Evolutionary conservation across 345 rosid genomes (phyloP).

Genomic region (Camelina laxa): DNA sequence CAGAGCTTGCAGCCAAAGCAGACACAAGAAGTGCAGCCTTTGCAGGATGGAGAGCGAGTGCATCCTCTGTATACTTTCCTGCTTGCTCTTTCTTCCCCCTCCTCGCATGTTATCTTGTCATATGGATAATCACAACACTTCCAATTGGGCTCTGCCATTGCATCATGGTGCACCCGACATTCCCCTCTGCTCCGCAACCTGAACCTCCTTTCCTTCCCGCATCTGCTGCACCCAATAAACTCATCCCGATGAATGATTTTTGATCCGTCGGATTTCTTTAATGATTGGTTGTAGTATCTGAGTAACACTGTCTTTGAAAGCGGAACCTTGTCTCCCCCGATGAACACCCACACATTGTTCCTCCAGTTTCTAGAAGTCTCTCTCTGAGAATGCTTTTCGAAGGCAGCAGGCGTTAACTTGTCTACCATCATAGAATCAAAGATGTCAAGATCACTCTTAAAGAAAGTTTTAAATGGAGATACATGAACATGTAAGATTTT

Average conservation of each 20-base stretch:
- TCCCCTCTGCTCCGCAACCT: conserved; percentile 77
- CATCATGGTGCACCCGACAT: conserved; percentile 87
- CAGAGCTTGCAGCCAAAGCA: conserved; percentile 94
- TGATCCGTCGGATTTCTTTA: conserved; percentile 31
- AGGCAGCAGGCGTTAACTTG: conserved; percentile 89
- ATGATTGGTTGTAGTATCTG: conserved; percentile 78
- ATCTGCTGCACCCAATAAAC: conserved; percentile 71
- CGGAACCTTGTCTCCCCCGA: conserved; percentile 81
- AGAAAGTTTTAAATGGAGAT: not conserved
- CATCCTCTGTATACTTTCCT: conserved; percentile 92
- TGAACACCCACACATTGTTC: conserved; percentile 90
- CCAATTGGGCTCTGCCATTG: conserved; percentile 76
- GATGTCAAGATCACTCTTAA: not conserved
- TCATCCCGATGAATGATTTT: conserved; percentile 72
- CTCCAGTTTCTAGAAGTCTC: conserved; percentile 93
- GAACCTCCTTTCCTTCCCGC: conserved; percentile 89
- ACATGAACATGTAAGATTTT: not conserved
- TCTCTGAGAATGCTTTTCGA: conserved; percentile 95
- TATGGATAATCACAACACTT: conserved; percentile 74
- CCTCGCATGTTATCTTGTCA: conserved; percentile 74
- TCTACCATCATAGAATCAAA: conserved; percentile 48
- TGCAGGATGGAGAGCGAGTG: conserved; percentile 76
- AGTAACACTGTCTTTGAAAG: conserved; percentile 85
- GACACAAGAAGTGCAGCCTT: conserved; percentile 96
- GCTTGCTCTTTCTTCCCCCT: conserved; percentile 74